A percentile compares a stretch with the other conserved stretches of the same genome.
Conservation (phyloP, 495 filamentous ascomycete genomes). For the Lepraria neglecta region DNA sequence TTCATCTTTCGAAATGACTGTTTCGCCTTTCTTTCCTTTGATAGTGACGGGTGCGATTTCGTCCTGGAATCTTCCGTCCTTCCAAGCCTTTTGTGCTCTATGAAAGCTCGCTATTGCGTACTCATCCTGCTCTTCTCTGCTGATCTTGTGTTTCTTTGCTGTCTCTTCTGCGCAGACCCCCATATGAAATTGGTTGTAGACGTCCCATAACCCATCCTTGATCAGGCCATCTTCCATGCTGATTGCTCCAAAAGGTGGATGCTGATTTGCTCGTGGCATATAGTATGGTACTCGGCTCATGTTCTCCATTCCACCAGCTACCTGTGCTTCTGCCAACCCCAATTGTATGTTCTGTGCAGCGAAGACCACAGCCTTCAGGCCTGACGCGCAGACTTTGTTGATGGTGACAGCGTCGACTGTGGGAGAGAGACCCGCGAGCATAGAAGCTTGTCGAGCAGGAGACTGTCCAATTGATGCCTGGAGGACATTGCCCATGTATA, state of each 20-base stretch:
- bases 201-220: constrained; percentile 93
- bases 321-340: constrained; percentile 74
- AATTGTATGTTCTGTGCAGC: constrained; percentile 93
- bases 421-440: constrained; percentile 76
- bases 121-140: constrained; percentile 77
- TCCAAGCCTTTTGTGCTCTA: constrained; percentile 87
- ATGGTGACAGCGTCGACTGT: constrained; percentile 80
- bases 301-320: constrained; percentile 96
- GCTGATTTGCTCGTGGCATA: constrained; percentile 62
- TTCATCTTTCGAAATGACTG: constrained; percentile 72
- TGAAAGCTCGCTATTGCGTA: constrained; percentile 86
- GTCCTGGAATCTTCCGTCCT: constrained; percentile 66
- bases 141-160: constrained; percentile 76
- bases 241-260: constrained; percentile 78
- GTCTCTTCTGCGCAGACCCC: constrained; percentile 95
- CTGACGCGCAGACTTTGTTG: constrained; percentile 97
- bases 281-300: constrained; percentile 96
- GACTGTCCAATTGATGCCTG: constrained; percentile 78
- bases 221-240: constrained; percentile 86
- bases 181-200: constrained; percentile 96
- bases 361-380: constrained; percentile 82
- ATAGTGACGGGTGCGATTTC: constrained; percentile 85
- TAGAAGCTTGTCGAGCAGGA: constrained; percentile 82
- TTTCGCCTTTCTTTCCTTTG: constrained; percentile 74
- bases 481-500: constrained; percentile 98